Evolutionary conservation across 2,329 filamentous ascomycete species (phyloP), one percentile per base, ranked within the genome.

Genomic region (Xylaria multiplex): DNA sequence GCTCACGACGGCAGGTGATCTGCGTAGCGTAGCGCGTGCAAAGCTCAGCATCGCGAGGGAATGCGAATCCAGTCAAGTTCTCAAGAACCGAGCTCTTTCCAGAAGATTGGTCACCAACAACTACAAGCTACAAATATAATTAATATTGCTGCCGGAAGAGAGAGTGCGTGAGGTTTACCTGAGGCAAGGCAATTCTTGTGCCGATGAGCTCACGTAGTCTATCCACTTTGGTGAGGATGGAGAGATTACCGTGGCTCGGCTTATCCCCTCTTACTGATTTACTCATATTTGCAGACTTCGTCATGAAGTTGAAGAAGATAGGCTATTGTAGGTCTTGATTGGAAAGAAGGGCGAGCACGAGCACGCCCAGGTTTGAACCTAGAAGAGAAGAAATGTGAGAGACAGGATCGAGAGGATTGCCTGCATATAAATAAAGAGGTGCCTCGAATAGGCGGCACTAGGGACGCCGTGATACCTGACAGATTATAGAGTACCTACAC

Each of bases 31-130:
- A 83, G 0, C 84, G 78, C 0, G 84, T 86, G 52, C 84, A 85
- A 1, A 85, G 79, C 0, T 77, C 81, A 0, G 77, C 76, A 0
- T 72, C 78, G 1, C 81, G 78, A 4, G 84, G 83, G 45, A 86
- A 84, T 0, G 79, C 78, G 40, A 85, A 82, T 0, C 81, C 81
- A 0, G 83, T 85, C 37, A 86, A 67, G 19, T 80, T 93, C 76
- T 96, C 92, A 35, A 96, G 81, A 19, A 96, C 90, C 1, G 92
- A 95, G 77, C 90, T 93, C 82, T 96, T 96, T 73, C 93, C 93
- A 49, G 92, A 93, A 0, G 91, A 94, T 75, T 96, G 93, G 71
- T 92, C 93, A 67, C 93, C 93, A 9, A 95, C 92, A 7, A 94
- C 92, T 42, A 91, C 91, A 71, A 96, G 92, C 75, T 77, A 60